phyloP scores from a whole-genome alignment of 495 filamentous ascomycete genomes.

The Penicillium longicatenatum region DNA sequence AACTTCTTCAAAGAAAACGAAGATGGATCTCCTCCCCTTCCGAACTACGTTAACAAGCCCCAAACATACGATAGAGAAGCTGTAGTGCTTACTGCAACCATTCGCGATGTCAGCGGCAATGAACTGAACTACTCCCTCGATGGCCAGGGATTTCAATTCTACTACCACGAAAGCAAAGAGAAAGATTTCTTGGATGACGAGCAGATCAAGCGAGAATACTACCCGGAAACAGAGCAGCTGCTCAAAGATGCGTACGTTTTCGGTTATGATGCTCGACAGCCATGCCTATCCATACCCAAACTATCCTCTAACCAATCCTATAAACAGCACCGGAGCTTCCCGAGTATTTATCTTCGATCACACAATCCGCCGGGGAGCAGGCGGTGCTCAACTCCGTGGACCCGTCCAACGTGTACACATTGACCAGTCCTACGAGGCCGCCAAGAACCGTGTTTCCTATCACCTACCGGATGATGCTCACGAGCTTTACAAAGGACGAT shows the following conservation, averaged over 20 bases:
- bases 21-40: slow-evolving; percentile 57
- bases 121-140: slow-evolving; percentile 53
- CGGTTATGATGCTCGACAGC: neutral
- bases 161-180: slow-evolving; percentile 49
- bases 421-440: slow-evolving; percentile 67
- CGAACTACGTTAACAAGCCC: slow-evolving; percentile 50
- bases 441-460: slow-evolving; percentile 55
- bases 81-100: slow-evolving; percentile 30
- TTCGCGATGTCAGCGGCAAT: slow-evolving; percentile 52
- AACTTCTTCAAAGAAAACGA: slow-evolving; percentile 62
- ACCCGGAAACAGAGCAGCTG: slow-evolving; percentile 66
- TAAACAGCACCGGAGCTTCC: slow-evolving; percentile 51
- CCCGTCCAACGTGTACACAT: slow-evolving; percentile 71
- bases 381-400: slow-evolving; percentile 45
- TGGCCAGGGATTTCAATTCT: slow-evolving; percentile 51
- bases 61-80: slow-evolving; percentile 52
- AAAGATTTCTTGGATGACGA: slow-evolving; percentile 64
- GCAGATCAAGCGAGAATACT: slow-evolving; percentile 65
- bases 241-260: slow-evolving; percentile 57
- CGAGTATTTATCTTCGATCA: slow-evolving; percentile 74
- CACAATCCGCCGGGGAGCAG: slow-evolving; percentile 62
- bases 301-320: neutral
- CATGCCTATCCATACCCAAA: neutral
- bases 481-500: slow-evolving; percentile 61
- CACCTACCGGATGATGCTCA: slow-evolving; percentile 66